A percentile compares a stretch with the other conserved stretches of the same genome.
Conservation (phyloP, 1,284 basidiomycete species). For the Heterobasidion parviporum region DNA sequence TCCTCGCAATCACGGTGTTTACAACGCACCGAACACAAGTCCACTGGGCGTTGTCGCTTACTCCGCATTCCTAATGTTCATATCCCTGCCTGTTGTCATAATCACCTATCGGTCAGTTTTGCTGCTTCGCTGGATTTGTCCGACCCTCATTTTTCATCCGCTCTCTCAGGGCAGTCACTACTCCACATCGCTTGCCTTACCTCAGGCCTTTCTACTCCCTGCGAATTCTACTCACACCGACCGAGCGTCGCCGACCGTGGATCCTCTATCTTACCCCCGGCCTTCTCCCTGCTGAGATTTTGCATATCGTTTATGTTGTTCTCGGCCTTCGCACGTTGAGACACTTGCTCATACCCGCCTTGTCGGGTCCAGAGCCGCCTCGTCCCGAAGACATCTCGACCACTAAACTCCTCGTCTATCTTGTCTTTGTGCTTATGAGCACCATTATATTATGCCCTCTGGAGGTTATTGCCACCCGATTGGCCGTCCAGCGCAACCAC, state of each 20-base stretch:
- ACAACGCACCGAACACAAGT: conserved; percentile 64
- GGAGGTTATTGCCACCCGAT: conserved; percentile 75
- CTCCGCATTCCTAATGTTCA: conserved; percentile 59
- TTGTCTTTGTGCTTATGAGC: conserved; percentile 51
- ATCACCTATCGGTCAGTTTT: conserved; percentile 66
- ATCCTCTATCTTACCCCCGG: conserved; percentile 80
- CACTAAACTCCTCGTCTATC: conserved; percentile 49
- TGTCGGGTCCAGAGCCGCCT: conserved; percentile 20
- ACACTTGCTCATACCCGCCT: conserved; percentile 54
- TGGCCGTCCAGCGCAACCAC: conserved; percentile 82
- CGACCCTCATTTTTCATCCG: background rate
- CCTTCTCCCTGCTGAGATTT: conserved; percentile 59
- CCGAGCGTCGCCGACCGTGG: conserved; percentile 76
- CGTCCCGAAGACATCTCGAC: conserved; percentile 31
- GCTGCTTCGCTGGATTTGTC: background rate
- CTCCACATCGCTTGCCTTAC: conserved; percentile 74
- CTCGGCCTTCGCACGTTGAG: conserved; percentile 63
- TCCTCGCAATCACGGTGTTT: conserved; percentile 53
- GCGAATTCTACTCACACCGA: conserved; percentile 71
- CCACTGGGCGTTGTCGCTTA: conserved; percentile 57
- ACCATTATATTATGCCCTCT: conserved; percentile 68
- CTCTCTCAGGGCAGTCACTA: conserved; percentile 67
- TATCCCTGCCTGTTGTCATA: conserved; percentile 74
- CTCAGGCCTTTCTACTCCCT: conserved; percentile 55
- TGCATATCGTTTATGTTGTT: conserved; percentile 62